Conservation (phyloP, 208 protist species). For the Dictyostelium gargantuum region DNA sequence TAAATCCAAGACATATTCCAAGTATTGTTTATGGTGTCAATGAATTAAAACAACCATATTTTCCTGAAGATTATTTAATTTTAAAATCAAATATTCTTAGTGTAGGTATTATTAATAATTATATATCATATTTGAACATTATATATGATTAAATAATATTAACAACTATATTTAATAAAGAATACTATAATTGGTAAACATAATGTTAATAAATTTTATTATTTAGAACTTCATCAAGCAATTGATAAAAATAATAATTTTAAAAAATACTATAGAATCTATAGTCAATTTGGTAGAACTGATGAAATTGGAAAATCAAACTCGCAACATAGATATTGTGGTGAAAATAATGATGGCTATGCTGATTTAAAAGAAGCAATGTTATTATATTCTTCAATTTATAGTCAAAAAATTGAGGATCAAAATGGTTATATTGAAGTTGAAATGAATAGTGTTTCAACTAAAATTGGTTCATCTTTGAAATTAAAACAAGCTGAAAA, state of each 20-base stretch:
- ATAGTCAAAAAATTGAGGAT: slow-evolving; percentile 5
- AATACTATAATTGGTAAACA: not conserved
- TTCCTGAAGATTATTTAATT: not conserved
- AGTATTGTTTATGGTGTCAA: not conserved
- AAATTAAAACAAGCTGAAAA: not conserved
- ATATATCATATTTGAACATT: not conserved
- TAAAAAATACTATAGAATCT: slow-evolving; percentile 21
- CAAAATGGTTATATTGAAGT: not conserved
- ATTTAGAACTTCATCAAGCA: slow-evolving; percentile 29
- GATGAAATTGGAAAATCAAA: slow-evolving; percentile 11
- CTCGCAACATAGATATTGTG: slow-evolving; percentile 23
- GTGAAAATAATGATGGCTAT: not conserved
- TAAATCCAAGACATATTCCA: not conserved
- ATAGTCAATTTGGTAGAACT: slow-evolving; percentile 52
- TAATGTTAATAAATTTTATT: slow-evolving; percentile 57
- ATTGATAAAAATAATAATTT: not conserved
- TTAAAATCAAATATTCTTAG: not conserved
- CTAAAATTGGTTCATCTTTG: slow-evolving; percentile 14
- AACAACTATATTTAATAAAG: not conserved
- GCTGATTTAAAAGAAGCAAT: not conserved
- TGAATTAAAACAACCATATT: slow-evolving; percentile 21
- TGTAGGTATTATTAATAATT: not conserved
- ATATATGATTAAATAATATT: not conserved
- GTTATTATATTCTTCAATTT: slow-evolving; percentile 25
- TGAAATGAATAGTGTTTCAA: not conserved